Evolutionary conservation across 495 filamentous ascomycete genomes (phyloP), one percentile per base, ranked within the genome.

Genomic region (Lasiosphaeria ovina): DNA sequence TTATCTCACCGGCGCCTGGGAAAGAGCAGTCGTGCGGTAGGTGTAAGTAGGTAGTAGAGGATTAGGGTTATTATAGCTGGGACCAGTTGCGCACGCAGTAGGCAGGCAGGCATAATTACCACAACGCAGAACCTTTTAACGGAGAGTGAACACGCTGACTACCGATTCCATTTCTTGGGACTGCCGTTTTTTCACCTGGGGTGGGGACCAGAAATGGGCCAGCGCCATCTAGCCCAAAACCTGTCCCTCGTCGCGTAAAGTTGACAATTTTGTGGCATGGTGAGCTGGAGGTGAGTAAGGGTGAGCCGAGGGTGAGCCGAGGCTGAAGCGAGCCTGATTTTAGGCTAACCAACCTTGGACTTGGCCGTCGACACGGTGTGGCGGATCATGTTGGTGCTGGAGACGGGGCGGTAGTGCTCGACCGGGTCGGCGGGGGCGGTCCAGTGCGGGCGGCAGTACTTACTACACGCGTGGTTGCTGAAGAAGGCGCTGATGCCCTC

Each of bases 401-500:
- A n/a, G n/a, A n/a, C n/a, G n/a, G n/a, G n/a, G n/a, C n/a, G n/a
- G n/a, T n/a, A n/a, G n/a, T n/a, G n/a, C n/a, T n/a, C n/a, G n/a
- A n/a, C n/a, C n/a, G n/a, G n/a, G n/a, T n/a, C n/a, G n/a, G n/a
- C n/a, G n/a, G n/a, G n/a, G n/a, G n/a, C n/a, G n/a, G n/a, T n/a
- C n/a, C n/a, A n/a, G n/a, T n/a, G n/a, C n/a, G n/a, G n/a, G n/a
- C n/a, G n/a, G n/a, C n/a, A n/a, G n/a, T n/a, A n/a, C n/a, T n/a
- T n/a, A n/a, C n/a, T n/a, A n/a, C n/a, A n/a, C 31, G 14, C 31
- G 51, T 76, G 74, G 32, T 64, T 59, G 16, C 63, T 65, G 58
- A 74, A 75, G 64, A 75, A 75, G 11, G 62, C 64, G 59, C 65
- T 69, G 48, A 76, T 76, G 9, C 72, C 72, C 3, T 64, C 45